Conservation (phyloP, 345 rosid species). For the Garcia nutans region DNA sequence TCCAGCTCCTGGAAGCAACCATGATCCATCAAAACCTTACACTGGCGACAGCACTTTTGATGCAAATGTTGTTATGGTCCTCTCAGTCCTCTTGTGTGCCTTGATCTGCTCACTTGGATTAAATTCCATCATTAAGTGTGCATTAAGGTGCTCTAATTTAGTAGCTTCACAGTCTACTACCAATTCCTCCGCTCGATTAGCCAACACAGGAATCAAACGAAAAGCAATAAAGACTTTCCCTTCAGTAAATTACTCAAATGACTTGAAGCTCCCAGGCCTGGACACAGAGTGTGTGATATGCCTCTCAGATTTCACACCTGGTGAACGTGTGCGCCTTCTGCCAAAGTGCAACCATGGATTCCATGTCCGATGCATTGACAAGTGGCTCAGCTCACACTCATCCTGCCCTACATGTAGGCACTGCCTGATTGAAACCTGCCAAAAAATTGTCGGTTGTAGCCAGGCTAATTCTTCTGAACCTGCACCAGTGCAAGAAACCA, state of each 20-base stretch:
- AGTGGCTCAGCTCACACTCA: constrained; percentile 62
- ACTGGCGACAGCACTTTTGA: constrained; percentile 28
- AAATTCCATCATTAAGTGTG: constrained; percentile 48
- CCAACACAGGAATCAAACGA: constrained; percentile 41
- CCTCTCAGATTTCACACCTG: constrained; percentile 41
- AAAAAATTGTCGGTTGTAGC: constrained; percentile 59
- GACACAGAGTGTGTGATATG: constrained; percentile 60
- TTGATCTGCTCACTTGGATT: constrained; percentile 46
- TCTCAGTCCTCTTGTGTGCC: constrained; percentile 52
- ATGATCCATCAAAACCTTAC: constrained; percentile 24
- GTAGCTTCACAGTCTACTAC: constrained; percentile 28
- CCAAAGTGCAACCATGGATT: constrained; percentile 73
- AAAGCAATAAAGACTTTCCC: constrained; percentile 50
- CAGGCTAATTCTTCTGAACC: constrained; percentile 42
- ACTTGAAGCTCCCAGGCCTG: constrained; percentile 38
- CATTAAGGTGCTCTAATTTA: constrained; percentile 35
- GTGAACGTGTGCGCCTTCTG: constrained; percentile 45
- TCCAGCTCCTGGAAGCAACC: constrained; percentile 25
- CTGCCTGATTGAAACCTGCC: constrained; percentile 72
- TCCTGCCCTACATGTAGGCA: constrained; percentile 70
- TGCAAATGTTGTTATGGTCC: constrained; percentile 43
- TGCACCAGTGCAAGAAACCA: constrained; percentile 35
- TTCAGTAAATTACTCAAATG: constrained; percentile 39
- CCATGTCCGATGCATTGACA: constrained; percentile 60
- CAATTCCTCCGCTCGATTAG: constrained; percentile 24